phyloP scores from a whole-genome alignment of 257 asterid species.

The Penstemon barbatus region DNA sequence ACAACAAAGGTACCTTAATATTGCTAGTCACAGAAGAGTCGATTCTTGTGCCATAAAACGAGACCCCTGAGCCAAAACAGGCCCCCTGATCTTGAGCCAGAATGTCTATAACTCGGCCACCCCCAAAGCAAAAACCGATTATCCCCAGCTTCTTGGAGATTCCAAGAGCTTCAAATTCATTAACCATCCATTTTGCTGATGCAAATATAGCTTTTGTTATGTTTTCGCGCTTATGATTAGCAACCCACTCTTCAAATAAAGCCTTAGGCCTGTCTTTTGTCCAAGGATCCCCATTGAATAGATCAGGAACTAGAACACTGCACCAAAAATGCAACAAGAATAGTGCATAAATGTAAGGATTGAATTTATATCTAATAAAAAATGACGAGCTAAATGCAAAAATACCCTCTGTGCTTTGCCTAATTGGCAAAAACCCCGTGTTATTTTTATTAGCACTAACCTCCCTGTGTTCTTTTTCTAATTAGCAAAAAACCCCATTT shows the following conservation, averaged over 20 bases:
- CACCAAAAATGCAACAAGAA: conserved; percentile 27
- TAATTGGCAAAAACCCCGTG: no score
- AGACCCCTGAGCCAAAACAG: conserved; percentile 61
- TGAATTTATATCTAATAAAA: no score
- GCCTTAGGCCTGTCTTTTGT: conserved; percentile 48
- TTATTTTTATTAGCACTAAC: no score
- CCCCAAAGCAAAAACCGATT: conserved; percentile 78
- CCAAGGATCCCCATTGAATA: conserved; percentile 76
- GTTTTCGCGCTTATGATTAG: conserved; percentile 36
- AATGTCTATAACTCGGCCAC: conserved; percentile 63
- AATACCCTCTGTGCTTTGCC: no score
- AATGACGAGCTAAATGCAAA: no score
- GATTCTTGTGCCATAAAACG: conserved; percentile 67
- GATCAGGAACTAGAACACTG: conserved; percentile 84
- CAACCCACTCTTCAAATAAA: conserved; percentile 53
- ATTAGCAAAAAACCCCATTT: no score
- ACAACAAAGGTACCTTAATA: conserved; percentile 53
- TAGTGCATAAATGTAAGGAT: neutral
- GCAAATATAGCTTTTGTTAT: conserved; percentile 45
- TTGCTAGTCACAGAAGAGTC: conserved; percentile 43
- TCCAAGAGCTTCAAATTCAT: conserved; percentile 63
- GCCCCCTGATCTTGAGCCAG: conserved; percentile 57
- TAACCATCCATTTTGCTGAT: conserved; percentile 65
- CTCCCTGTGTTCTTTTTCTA: no score
- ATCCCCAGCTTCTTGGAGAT: conserved; percentile 73